Percentiles rank a stretch among this genome's conserved stretches.
Conservation (phyloP, 1,139 yeast genomes). For the Geotrichum citri-aurantii region DNA sequence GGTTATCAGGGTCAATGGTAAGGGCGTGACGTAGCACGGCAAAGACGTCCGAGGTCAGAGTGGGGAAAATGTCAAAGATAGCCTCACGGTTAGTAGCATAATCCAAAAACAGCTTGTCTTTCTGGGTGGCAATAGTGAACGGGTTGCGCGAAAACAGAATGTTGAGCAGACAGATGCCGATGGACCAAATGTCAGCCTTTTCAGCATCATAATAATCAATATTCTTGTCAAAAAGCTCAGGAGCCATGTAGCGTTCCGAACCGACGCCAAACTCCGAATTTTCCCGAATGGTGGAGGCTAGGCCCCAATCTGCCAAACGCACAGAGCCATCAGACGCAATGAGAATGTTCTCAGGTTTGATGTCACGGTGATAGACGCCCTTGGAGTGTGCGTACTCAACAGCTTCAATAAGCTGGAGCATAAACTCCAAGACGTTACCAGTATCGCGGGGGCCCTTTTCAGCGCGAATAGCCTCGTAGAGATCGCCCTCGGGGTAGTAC, state of each 20-base stretch:
- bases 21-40: constrained; percentile 71
- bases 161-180: constrained; percentile 81
- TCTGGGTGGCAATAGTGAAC: constrained; percentile 70
- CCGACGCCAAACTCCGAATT: constrained; percentile 88
- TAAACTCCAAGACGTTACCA: constrained; percentile 58
- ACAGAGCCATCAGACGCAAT: constrained; percentile 63
- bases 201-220: constrained; percentile 71
- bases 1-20: constrained; percentile 81
- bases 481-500: constrained; percentile 85
- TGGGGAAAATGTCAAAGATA: constrained; percentile 83
- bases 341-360: constrained; percentile 84
- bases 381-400: constrained; percentile 68
- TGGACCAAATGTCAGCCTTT: constrained; percentile 88
- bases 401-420: constrained; percentile 71
- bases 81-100: constrained; percentile 87
- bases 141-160: constrained; percentile 89
- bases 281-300: constrained; percentile 62
- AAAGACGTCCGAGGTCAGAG: constrained; percentile 82
- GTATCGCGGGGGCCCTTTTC: constrained; percentile 57
- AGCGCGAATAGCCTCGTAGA: constrained; percentile 84
- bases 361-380: constrained; percentile 78
- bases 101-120: constrained; percentile 81
- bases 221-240: constrained; percentile 58
- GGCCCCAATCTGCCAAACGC: constrained; percentile 87
- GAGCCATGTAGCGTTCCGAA: constrained; percentile 95